Evolutionary conservation across 176 grass and related monocot genomes (phyloP).

Genomic region (Rhipidocladum racemiflorum): DNA sequence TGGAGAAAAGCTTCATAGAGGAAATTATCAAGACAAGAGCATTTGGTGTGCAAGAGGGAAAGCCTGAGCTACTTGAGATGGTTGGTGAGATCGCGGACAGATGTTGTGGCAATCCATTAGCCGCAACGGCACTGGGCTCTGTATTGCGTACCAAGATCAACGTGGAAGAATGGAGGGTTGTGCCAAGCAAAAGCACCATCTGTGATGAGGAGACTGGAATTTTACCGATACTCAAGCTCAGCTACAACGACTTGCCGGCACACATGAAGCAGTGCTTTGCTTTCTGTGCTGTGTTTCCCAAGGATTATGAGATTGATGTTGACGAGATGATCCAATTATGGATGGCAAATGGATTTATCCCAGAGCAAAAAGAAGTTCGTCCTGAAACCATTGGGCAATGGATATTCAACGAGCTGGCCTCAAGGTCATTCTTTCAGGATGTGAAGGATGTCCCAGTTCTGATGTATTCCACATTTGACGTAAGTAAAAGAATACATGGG

Average conservation of each 20-base stretch:
- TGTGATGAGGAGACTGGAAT: not conserved
- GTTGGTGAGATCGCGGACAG: no score
- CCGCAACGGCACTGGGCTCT: not conserved
- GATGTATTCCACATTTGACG: no score
- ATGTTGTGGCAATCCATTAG: no score
- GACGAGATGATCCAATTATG: constrained; percentile 4
- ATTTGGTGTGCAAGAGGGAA: no score
- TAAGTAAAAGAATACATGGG: no score
- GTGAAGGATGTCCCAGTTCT: not conserved
- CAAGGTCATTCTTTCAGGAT: constrained; percentile 30
- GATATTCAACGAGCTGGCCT: not conserved
- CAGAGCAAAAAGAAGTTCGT: not conserved
- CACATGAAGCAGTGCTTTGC: constrained; percentile 18
- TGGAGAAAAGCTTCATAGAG: no score
- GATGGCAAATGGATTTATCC: constrained; percentile 28
- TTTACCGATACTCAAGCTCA: not conserved
- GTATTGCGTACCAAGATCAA: not conserved
- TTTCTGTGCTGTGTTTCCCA: constrained; percentile 7
- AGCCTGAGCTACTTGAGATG: no score
- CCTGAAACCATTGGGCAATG: not conserved
- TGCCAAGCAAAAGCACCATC: not conserved
- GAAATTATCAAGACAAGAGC: no score
- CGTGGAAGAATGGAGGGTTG: not conserved
- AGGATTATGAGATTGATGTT: not conserved
- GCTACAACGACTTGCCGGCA: not conserved